Evolutionary conservation across 768 basidiomycete genomes (phyloP), one percentile per base, ranked within the genome.

Genomic region (Psilocybe subaeruginosa): DNA sequence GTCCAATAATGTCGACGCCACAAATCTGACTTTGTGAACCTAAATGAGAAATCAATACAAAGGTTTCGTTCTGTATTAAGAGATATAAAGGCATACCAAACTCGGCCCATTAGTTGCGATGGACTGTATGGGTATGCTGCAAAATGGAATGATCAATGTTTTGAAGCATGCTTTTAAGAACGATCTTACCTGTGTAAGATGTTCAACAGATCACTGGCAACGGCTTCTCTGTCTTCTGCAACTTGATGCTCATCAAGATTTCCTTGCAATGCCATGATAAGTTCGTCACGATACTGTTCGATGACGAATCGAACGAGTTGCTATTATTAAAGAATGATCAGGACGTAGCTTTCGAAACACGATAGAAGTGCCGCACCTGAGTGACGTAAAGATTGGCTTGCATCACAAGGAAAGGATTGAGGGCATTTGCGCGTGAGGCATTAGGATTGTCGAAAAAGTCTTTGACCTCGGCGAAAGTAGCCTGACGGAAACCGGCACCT

Each of bases 271-370:
- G 84, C 86, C 63, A 81, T 78, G 52, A 92, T 72, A 27, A 97
- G 83, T 73, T 97, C 93, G 63, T 96, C 91, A 5, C 92, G 89
- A 71, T 96, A 96, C 74, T 95, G 94, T 66, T 95, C 91, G 55
- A 93, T 91, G 63, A 96, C 92, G 67, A 93, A 95, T 58, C 95
- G 91, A 59, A 93, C 93, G 52, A 95, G 84, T 93, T 96, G 94
- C 93, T 96, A 65, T 14, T 62, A 48, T 58, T 56, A 43, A 46
- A 57, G 49, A 56, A 33, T 54, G 30, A 60, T 31, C 29, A 52
- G 19, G 46, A 37, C 14, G 14, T 43, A 12, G 14, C 14, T 23
- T 31, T 27, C 52, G 27, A 59, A 16, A 56, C 58, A 1, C 6
- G 31, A 14, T 23, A 19, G 12, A 29, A 54, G 54, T 7, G 41